Conservation (phyloP, 345 rosid species). For the Diplotaxis tenuifolia region DNA sequence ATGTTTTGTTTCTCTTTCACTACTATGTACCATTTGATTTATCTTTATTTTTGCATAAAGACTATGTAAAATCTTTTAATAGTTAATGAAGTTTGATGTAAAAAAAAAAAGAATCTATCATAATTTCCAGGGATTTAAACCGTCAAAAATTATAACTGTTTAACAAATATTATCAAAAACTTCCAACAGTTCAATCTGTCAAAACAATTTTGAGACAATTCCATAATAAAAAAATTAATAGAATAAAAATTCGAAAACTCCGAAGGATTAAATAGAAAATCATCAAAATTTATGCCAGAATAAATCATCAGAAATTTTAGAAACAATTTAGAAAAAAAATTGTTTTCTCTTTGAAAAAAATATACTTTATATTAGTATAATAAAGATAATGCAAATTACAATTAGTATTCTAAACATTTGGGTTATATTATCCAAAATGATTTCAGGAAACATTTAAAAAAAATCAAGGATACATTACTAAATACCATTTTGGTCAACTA, state of each 20-base stretch:
- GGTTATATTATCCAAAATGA: too few species aligned
- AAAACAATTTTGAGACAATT: not conserved
- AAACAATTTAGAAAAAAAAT: too few species aligned
- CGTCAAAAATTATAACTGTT: not conserved
- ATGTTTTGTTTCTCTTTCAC: too few species aligned
- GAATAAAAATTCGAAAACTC: not conserved
- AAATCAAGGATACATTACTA: not conserved
- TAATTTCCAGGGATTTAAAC: not conserved
- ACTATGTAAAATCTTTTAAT: too few species aligned
- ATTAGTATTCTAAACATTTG: not conserved
- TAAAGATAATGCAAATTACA: not conserved
- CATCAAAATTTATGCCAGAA: not conserved
- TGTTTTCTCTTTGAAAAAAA: too few species aligned
- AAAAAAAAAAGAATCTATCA: too few species aligned
- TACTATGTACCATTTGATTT: too few species aligned
- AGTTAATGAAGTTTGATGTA: too few species aligned
- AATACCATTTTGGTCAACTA: not conserved
- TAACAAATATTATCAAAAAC: not conserved
- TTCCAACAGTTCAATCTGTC: not conserved
- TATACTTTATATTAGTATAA: not conserved
- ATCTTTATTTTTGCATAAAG: too few species aligned
- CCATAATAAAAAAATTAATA: not conserved
- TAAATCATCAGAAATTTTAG: not conserved
- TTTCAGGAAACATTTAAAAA: not conserved
- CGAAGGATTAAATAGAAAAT: not conserved